Evolutionary conservation across 345 rosid genomes (phyloP).

Genomic region (Eucalyptus cloeziana): DNA sequence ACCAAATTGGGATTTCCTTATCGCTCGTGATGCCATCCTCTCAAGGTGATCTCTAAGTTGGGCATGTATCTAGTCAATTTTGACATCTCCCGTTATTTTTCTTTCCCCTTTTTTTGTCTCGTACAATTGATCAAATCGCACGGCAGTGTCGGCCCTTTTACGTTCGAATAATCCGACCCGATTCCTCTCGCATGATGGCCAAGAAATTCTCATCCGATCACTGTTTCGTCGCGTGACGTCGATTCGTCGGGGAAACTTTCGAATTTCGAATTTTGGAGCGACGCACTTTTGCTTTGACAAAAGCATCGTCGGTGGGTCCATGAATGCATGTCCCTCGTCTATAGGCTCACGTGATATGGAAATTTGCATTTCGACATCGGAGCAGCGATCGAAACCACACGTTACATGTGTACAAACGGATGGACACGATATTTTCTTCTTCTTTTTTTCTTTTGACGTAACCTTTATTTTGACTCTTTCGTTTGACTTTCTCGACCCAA

Average conservation of each 20-base stretch:
- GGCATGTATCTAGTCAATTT: background rate
- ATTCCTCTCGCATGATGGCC: background rate
- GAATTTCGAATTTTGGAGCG: background rate
- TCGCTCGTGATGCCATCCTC: background rate
- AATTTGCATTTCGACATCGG: background rate
- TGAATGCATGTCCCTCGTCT: background rate
- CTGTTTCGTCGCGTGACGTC: background rate
- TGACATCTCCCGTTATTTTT: background rate
- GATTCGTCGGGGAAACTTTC: background rate
- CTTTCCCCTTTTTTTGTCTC: fast-evolving
- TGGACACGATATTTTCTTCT: background rate
- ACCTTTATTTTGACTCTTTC: background rate
- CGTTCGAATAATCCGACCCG: background rate
- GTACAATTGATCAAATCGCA: background rate
- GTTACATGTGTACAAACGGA: background rate
- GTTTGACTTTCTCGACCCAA: background rate
- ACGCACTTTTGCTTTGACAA: background rate
- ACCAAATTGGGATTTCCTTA: background rate
- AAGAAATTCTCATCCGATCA: background rate
- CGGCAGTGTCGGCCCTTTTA: background rate
- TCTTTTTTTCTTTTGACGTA: background rate
- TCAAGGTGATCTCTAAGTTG: background rate
- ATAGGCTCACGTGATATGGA: background rate
- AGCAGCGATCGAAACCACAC: background rate
- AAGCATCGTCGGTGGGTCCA: background rate